Percentiles rank a stretch among this genome's conserved stretches.
phyloP scores from a whole-genome alignment of 78 protist species.

The Dictyostelium citrinum region DNA sequence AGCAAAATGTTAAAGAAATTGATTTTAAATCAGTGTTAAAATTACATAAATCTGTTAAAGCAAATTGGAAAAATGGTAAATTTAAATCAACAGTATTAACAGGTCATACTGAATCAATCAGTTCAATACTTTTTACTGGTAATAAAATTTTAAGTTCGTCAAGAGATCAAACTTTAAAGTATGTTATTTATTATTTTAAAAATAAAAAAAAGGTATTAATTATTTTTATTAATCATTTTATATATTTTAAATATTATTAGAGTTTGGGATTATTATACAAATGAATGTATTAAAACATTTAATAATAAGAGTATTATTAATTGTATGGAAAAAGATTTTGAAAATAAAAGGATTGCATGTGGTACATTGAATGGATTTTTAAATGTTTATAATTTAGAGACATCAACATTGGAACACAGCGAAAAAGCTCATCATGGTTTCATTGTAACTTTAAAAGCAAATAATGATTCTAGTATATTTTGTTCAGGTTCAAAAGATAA shows the following conservation, averaged over 20 bases:
- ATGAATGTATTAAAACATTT: background rate
- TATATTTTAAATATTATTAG: background rate
- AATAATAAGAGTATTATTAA: background rate
- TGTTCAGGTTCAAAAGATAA: slow-evolving; percentile 59
- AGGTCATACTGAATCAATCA: slow-evolving; percentile 25
- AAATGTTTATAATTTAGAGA: slow-evolving; percentile 12
- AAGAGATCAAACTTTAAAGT: slow-evolving; percentile 34
- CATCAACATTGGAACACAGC: background rate
- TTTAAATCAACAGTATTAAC: background rate
- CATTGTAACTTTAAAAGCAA: slow-evolving; percentile 1
- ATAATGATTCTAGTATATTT: slow-evolving; percentile 4
- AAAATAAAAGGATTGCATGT: slow-evolving; percentile 2
- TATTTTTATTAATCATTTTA: background rate
- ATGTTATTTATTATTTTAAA: background rate
- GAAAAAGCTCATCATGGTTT: slow-evolving; percentile 25
- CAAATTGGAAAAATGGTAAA: slow-evolving; percentile 44
- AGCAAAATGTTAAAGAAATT: slow-evolving; percentile 7
- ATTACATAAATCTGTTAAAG: background rate
- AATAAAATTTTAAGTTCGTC: slow-evolving; percentile 13
- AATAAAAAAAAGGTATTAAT: background rate
- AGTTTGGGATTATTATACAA: slow-evolving; percentile 34
- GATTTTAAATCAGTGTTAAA: slow-evolving; percentile 24
- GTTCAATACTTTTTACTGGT: slow-evolving; percentile 7
- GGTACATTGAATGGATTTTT: slow-evolving; percentile 19
- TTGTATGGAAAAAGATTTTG: slow-evolving; percentile 19